Base-by-base conservation (phyloP, 805 yeast species). In the Wickerhamiella galacta region DNA sequence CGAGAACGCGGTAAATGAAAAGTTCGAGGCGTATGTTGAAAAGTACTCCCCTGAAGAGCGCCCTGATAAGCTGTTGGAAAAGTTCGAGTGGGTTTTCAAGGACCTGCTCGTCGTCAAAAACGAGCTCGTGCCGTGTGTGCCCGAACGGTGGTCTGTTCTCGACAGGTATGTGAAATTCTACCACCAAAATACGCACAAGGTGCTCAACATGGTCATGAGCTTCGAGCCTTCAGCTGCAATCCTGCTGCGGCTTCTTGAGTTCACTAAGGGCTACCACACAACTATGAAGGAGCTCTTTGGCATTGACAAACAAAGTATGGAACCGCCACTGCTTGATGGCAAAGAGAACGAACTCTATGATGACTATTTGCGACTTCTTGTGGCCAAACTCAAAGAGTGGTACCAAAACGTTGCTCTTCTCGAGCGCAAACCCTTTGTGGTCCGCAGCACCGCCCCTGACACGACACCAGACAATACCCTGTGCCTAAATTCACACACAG, bases 301-400 rank as follows among this genome's bases (percentile, higher is more conserved):
- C 0, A 42, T 74, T 20, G 45, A 58, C 3, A 68, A 70, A 39
- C 61, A 57, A 4, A 43, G 28, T 41, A 63, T 39, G 58, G 66
- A 40, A 60, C 90, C 39, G 56, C 75, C 45, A 59, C 77, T 51
- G 72, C 83, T 61, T 4, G 83, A 74, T 25, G 75, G 72, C 20
- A 70, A 75, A 41, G 82, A 79, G 52, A 74, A 74, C 34, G 63
- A 63, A 22, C 65, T 90, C 8, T 63, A 85, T 45, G 75, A 71
- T 34, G 95, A 87, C 48, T 85, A 82, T 51, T 58, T 81, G 52
- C 63, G 66, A 38, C 66, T 83, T 41, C 71, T 82, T 34, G 68
- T 75, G 3, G 56, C 56, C 16, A 82, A 82, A 52, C 75, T 87
- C 64, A 67, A 66, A 11, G 93, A 82, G 56, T 90, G 96, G 96